These are phyloP conservation scores for Scheffersomyces spartinae DNA, from an alignment of 805 yeast species.

Conservation along the genomic window DNA sequence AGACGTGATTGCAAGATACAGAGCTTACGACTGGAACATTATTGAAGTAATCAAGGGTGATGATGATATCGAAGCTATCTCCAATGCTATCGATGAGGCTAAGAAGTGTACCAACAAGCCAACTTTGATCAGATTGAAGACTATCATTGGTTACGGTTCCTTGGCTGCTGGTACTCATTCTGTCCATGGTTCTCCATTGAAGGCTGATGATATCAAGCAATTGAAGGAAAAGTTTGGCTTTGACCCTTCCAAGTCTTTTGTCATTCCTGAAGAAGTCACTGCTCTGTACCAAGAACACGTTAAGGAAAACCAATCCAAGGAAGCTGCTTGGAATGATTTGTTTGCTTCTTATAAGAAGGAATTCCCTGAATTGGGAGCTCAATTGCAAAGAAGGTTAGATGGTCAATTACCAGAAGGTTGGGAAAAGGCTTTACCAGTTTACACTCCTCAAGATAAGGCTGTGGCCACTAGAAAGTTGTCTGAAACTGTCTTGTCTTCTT, in stretches of 20 bases:
- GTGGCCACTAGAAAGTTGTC: constrained; percentile 92
- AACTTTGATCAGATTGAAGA: constrained; percentile 75
- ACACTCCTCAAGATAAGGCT: constrained; percentile 67
- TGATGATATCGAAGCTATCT: constrained; percentile 60
- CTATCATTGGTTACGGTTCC: constrained; percentile 94
- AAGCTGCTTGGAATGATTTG: constrained; percentile 64
- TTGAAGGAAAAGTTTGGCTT: constrained; percentile 78
- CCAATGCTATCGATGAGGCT: constrained; percentile 70
- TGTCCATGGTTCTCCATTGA: constrained; percentile 95
- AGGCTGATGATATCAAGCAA: constrained; percentile 84
- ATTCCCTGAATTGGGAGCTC: constrained; percentile 72
- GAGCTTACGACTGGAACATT: constrained; percentile 92
- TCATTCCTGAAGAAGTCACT: constrained; percentile 74
- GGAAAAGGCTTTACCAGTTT: constrained; percentile 68
- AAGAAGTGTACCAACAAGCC: constrained; percentile 75
- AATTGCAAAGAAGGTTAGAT: constrained; percentile 64
- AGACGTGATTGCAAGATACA: constrained; percentile 74
- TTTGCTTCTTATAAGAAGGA: constrained; percentile 50
- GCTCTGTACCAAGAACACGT: constrained; percentile 51
- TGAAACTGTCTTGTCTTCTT: constrained; percentile 58
- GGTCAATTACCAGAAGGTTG: constrained; percentile 77
- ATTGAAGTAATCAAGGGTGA: constrained; percentile 71
- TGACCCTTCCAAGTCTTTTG: constrained; percentile 72
- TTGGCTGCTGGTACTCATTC: constrained; percentile 71
- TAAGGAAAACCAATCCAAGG: constrained; percentile 52